Conservation (phyloP, 1,284 basidiomycete species). For the Ustilago xerochloae region DNA sequence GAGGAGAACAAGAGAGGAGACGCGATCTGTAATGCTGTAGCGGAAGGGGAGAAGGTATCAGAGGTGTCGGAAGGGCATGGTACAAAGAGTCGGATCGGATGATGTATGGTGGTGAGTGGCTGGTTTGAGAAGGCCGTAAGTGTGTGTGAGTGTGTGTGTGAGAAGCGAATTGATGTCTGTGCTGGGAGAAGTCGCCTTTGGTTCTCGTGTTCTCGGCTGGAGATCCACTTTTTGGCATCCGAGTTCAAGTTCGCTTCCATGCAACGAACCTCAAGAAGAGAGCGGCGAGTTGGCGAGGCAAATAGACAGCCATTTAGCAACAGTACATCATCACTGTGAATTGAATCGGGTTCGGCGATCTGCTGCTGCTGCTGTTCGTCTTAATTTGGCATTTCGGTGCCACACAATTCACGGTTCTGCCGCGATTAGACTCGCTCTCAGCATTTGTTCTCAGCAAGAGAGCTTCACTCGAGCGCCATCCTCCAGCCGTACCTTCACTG, state of each 20-base stretch:
- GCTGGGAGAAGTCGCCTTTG: background rate
- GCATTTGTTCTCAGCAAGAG: background rate
- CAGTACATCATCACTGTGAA: too few relatives aligned
- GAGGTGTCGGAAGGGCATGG: background rate
- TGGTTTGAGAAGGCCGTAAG: conserved; percentile 1
- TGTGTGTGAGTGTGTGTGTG: background rate
- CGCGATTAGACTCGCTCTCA: background rate
- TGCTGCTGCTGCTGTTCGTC: too few relatives aligned
- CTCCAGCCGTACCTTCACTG: too few relatives aligned
- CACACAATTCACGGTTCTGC: background rate
- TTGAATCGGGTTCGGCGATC: background rate
- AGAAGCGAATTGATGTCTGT: background rate
- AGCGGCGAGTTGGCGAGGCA: background rate
- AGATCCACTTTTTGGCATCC: background rate
- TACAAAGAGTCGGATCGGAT: background rate
- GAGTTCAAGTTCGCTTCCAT: background rate
- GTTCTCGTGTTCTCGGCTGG: background rate
- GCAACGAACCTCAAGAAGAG: background rate
- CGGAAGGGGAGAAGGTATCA: background rate
- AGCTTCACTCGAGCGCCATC: background rate
- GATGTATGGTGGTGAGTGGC: background rate
- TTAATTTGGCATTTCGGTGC: background rate
- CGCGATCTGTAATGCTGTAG: too few relatives aligned
- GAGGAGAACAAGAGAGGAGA: background rate
- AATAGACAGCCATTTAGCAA: background rate